phyloP scores from a whole-genome alignment of 2,329 filamentous ascomycete genomes.

The Cryphonectria nitschkei region DNA sequence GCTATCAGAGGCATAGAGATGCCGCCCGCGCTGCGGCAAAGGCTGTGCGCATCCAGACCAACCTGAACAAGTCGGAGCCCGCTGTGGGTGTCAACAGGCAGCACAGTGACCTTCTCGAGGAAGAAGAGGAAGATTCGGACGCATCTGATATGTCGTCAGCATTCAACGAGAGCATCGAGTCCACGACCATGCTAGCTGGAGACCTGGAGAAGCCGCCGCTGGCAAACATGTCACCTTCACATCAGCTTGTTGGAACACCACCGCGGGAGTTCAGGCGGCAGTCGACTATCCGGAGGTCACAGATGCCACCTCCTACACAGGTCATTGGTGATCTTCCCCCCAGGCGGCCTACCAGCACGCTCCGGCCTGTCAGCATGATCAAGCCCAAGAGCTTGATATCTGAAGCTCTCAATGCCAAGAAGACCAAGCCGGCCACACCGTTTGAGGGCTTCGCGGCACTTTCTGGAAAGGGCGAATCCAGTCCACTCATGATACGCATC shows the following conservation, averaged over 20 bases:
- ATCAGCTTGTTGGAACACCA: constrained; percentile 66
- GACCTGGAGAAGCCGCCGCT: constrained; percentile 59
- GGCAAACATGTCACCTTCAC: constrained; percentile 53
- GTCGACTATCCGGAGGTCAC: constrained; percentile 67
- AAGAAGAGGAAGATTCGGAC: constrained; percentile 58
- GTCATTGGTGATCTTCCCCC: constrained; percentile 70
- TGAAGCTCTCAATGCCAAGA: constrained; percentile 72
- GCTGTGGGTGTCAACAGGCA: constrained; percentile 47
- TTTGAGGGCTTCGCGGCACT: constrained; percentile 78
- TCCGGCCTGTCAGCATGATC: constrained; percentile 67
- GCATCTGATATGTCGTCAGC: constrained; percentile 66
- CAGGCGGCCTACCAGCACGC: constrained; percentile 67
- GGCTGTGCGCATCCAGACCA: constrained; percentile 55
- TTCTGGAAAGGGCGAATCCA: constrained; percentile 77
- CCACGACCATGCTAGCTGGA: constrained; percentile 70
- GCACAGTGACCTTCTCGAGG: constrained; percentile 57
- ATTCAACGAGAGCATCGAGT: constrained; percentile 70
- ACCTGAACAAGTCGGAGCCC: constrained; percentile 54
- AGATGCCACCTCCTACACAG: constrained; percentile 57
- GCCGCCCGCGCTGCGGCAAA: constrained; percentile 62
- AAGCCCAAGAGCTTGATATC: constrained; percentile 74
- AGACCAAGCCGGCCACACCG: constrained; percentile 69
- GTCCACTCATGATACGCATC: constrained; percentile 75
- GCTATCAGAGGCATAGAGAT: constrained; percentile 66
- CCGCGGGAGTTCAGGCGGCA: constrained; percentile 63